Evolutionary conservation across 2,329 filamentous ascomycete genomes (phyloP), one percentile per base, ranked within the genome.

Genomic region (Chaetomiaceae sp.): DNA sequence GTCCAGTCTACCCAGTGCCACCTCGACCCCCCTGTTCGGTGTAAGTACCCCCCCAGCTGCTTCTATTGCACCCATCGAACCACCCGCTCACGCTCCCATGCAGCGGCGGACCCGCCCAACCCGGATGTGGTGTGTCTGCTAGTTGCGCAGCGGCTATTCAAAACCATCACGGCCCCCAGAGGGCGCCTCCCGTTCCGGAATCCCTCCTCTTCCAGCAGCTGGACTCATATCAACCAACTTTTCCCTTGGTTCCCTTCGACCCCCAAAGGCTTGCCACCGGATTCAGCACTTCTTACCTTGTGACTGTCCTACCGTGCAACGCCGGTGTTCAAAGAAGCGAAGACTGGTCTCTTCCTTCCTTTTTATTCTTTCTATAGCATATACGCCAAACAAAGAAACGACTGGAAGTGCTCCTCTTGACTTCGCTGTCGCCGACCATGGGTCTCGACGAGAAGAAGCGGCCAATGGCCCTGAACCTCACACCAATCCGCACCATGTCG

Each of bases 381-480:
- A 57, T 43, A 44, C 37, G 46, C 45, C 16, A 38, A 56, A 38
- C 25, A 46, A 53, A 42, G 9, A 41, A 52, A 25, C 40, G 30
- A 47, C 47, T 29, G 20, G 61, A 62, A 61, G 67, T 9, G 25
- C 67, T 65, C 62, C 62, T n/a, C 42, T 64, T 67, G 45, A 58
- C 65, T 68, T 66, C 65, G 55, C 56, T 40, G 51, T 57, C 54
- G 53, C 56, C 60, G 47, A 55, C 46, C 48, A 59, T 59, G 57
- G 57, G 47, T 47, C 34, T 50, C 49, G 77, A 80, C 61, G 78
- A 81, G 57, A 81, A 73, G 70, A 80, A 69, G 74, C 75, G 79
- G 66, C 80, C 80, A 61, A 65, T 72, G 67, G 79, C 79, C 53
- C 71, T 83, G 46, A 78, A 80, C 60, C 70, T 83, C 53, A 69